Conservation (phyloP, 768 basidiomycete genomes). For the Fibroporia radiculosa region DNA sequence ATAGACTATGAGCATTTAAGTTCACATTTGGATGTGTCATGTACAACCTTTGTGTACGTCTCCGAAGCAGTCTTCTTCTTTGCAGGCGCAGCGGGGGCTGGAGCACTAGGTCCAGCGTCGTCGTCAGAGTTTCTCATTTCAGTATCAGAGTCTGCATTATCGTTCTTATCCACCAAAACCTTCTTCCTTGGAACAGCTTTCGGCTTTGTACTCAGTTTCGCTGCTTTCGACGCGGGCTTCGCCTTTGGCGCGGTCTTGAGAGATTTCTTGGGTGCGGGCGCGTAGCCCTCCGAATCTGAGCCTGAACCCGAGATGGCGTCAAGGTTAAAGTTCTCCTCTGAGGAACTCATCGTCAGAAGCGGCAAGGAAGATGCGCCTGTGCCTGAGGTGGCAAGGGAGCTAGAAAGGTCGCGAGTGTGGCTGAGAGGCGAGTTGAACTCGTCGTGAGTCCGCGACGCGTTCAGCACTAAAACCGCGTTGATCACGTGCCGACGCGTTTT, state of each 20-base stretch:
- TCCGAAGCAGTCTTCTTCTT: slow-evolving; percentile 90
- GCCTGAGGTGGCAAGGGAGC: not conserved
- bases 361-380: not conserved
- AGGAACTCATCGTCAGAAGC: slow-evolving; percentile 52
- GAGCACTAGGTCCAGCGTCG: slow-evolving; percentile 23
- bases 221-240: slow-evolving; percentile 37
- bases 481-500: no score
- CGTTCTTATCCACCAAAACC: slow-evolving; percentile 53
- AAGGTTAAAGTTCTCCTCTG: slow-evolving; percentile 65
- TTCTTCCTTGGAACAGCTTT: slow-evolving; percentile 63
- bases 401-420: no score
- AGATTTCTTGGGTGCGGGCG: slow-evolving; percentile 46
- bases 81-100: slow-evolving; percentile 21
- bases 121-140: slow-evolving; percentile 35
- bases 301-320: slow-evolving; percentile 45
- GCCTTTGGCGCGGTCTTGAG: slow-evolving; percentile 30
- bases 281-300: slow-evolving; percentile 61
- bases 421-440: not conserved
- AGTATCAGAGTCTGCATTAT: slow-evolving; percentile 50
- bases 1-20: slow-evolving; percentile 10
- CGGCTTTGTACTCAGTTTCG: slow-evolving; percentile 39
- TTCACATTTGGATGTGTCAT: not conserved
- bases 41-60: slow-evolving; percentile 69
- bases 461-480: not conserved
- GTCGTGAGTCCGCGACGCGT: not conserved